Conservation (phyloP, 2,329 filamentous ascomycete genomes). For the Cercospora citrullina region DNA sequence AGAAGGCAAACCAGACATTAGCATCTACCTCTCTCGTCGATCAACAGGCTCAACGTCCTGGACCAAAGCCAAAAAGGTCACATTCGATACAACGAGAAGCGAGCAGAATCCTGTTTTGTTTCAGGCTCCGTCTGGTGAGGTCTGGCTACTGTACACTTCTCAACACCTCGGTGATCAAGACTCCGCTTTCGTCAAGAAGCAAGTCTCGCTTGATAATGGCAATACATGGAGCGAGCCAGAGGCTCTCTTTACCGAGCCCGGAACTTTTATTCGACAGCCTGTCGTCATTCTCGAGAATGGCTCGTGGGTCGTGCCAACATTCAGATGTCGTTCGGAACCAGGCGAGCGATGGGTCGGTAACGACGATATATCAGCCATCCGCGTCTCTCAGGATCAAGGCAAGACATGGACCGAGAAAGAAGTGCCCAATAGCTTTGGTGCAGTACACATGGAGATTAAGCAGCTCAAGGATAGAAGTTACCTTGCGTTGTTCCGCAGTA, state of each 20-base stretch:
- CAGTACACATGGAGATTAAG: slow-evolving; percentile 24
- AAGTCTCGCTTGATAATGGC: slow-evolving; percentile 18
- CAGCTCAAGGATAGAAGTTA: slow-evolving; percentile 16
- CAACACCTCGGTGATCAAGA: slow-evolving; percentile 25
- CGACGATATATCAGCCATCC: slow-evolving; percentile 24
- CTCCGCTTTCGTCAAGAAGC: slow-evolving; percentile 22
- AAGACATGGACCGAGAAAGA: slow-evolving; percentile 20
- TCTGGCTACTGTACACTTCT: slow-evolving; percentile 24
- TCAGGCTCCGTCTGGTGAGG: slow-evolving; percentile 19
- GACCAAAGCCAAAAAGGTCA: slow-evolving; percentile 19
- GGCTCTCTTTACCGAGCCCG: slow-evolving; percentile 19
- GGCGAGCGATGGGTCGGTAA: slow-evolving; percentile 24
- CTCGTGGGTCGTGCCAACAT: slow-evolving; percentile 22
- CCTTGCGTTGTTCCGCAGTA: slow-evolving; percentile 12
- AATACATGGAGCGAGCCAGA: slow-evolving; percentile 12
- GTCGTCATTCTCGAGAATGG: slow-evolving; percentile 19
- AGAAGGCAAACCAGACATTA: slow-evolving; percentile 26
- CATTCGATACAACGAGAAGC: slow-evolving; percentile 22
- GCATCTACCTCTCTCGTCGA: slow-evolving; percentile 22
- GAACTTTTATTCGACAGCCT: slow-evolving; percentile 25
- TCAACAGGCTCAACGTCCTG: slow-evolving; percentile 6
- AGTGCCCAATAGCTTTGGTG: slow-evolving; percentile 23
- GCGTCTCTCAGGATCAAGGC: slow-evolving; percentile 21
- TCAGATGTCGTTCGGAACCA: slow-evolving; percentile 23
- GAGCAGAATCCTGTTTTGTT: slow-evolving; percentile 26